These are phyloP conservation scores for Periconia macrospinosa DNA, from an alignment of 2,329 filamentous ascomycete species.

Conservation along the genomic window DNA sequence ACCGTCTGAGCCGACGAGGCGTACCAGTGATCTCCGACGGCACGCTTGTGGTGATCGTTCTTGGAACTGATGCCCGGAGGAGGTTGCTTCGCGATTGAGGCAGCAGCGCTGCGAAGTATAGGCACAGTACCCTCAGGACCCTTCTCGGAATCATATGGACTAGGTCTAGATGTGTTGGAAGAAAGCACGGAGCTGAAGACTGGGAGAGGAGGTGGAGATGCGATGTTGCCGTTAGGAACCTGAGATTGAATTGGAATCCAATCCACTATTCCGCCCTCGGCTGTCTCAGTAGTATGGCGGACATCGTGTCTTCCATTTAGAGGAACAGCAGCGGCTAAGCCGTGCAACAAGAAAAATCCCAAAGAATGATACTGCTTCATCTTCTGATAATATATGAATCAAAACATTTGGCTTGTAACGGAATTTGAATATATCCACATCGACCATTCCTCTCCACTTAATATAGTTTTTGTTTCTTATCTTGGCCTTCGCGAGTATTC, in stretches of 20 bases:
- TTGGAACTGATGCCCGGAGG: not conserved
- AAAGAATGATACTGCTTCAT: conserved; percentile 7
- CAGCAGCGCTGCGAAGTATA: not conserved
- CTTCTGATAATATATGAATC: not conserved
- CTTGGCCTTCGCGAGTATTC: not conserved
- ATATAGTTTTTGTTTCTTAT: conserved; percentile 6
- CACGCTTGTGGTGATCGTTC: conserved; percentile 1
- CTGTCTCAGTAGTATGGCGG: conserved; percentile 8
- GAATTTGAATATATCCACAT: not conserved
- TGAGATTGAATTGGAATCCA: conserved; percentile 13
- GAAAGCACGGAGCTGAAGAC: not conserved
- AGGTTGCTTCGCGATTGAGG: not conserved
- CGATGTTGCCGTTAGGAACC: conserved; percentile 9
- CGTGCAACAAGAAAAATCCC: not conserved
- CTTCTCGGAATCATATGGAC: conserved; percentile 4
- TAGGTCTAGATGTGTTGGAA: conserved; percentile 5
- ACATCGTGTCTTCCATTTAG: conserved; percentile 3
- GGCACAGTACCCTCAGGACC: conserved; percentile 15
- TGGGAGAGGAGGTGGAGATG: conserved; percentile 11
- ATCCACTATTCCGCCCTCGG: conserved; percentile 12
- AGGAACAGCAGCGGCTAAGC: conserved; percentile 3
- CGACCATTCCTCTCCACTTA: not conserved
- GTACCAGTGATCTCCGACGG: conserved; percentile 18
- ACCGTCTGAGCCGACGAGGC: conserved; percentile 13
- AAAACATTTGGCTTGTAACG: not conserved